These are phyloP conservation scores for Daphne laureola DNA, from an alignment of 441 rosid genomes.

Conservation along the genomic window DNA sequence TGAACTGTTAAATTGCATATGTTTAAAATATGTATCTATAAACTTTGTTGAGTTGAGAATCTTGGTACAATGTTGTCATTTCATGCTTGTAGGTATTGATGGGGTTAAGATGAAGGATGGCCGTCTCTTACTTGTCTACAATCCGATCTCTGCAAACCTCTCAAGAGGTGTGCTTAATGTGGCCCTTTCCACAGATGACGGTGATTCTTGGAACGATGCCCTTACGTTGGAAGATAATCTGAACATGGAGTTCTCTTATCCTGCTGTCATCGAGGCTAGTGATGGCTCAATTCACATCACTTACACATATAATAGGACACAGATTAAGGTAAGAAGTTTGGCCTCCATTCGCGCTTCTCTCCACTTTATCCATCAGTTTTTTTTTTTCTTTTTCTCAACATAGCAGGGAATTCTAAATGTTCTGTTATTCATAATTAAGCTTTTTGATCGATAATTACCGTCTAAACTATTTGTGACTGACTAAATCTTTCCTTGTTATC, in stretches of 20 bases:
- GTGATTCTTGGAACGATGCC: constrained; percentile 70
- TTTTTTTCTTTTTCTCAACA: not conserved
- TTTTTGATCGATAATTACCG: constrained; percentile 3
- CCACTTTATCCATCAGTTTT: constrained; percentile 3
- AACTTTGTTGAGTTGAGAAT: too few relatives aligned
- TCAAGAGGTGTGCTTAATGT: constrained; percentile 64
- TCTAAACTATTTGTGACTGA: constrained; percentile 13
- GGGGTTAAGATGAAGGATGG: constrained; percentile 75
- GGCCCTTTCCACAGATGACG: constrained; percentile 66
- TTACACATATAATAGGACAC: constrained; percentile 75
- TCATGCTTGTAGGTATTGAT: constrained; percentile 45
- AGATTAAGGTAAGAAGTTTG: constrained; percentile 55
- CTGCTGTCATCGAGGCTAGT: constrained; percentile 71
- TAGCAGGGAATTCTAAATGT: not conserved
- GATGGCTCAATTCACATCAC: constrained; percentile 69
- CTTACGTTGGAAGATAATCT: constrained; percentile 50
- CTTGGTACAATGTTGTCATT: too few relatives aligned
- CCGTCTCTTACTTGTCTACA: constrained; percentile 60
- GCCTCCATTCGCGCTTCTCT: constrained; percentile 6
- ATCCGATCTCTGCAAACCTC: constrained; percentile 41
- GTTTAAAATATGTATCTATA: too few relatives aligned
- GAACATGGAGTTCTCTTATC: constrained; percentile 81
- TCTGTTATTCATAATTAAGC: not conserved
- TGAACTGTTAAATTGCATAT: too few relatives aligned
- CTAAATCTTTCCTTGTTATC: constrained; percentile 9